Percentiles rank a stretch among this genome's conserved stretches.
Evolutionary conservation across 1,284 basidiomycete genomes (phyloP).

Genomic region (Ceratobasidium sp.): DNA sequence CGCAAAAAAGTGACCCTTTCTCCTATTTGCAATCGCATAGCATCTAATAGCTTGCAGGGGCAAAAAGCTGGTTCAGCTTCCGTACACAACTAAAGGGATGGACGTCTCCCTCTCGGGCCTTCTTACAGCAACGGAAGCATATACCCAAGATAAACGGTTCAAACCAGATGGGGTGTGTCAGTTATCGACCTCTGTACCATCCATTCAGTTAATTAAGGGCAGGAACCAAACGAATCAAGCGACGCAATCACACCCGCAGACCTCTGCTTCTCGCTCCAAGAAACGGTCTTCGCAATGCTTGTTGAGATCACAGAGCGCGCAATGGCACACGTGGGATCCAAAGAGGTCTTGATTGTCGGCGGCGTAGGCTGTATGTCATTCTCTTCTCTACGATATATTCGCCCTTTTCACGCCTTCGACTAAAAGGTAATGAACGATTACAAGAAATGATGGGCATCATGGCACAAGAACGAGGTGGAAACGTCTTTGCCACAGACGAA

Average conservation of each 20-base stretch:
- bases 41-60: conserved; percentile 55
- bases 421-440: conserved; percentile 86
- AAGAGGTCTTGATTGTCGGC: conserved; percentile 96
- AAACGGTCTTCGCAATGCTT: conserved; percentile 98
- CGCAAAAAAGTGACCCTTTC: conserved; percentile 80
- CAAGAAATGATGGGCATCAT: conserved; percentile 99
- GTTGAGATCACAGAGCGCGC: conserved; percentile 99
- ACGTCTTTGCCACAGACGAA: conserved; percentile 96
- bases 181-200: not conserved
- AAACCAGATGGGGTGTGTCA: conserved; percentile 54
- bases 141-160: conserved; percentile 84
- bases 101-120: conserved; percentile 96
- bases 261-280: conserved; percentile 96
- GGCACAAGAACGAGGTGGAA: conserved; percentile 90
- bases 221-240: conserved; percentile 62
- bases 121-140: conserved; percentile 88
- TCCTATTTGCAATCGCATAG: not conserved
- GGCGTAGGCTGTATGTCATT: conserved; percentile 93
- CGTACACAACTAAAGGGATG: conserved; percentile 99
- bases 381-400: not conserved
- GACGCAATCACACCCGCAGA: conserved; percentile 93
- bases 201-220: conserved; percentile 56
- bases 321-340: conserved; percentile 98
- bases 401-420: not conserved
- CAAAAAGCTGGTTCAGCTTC: conserved; percentile 79